A percentile compares a stretch with the other conserved stretches of the same genome.
Evolutionary conservation across 2,329 filamentous ascomycete species (phyloP).

Genomic region (Aspergillus quadrilineatus): DNA sequence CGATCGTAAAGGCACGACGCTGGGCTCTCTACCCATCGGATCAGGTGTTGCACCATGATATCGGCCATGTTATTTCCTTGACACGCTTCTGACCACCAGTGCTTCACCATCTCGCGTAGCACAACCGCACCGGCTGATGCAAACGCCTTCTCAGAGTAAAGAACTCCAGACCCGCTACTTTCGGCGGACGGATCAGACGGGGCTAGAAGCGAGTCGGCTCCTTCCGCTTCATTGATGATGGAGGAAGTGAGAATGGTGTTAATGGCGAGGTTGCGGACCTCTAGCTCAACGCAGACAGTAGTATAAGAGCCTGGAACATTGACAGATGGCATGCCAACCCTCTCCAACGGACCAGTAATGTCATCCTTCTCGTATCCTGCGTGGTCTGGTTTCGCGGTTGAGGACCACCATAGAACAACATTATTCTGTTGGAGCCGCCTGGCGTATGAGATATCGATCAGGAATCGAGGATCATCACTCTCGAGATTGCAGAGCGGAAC

Average conservation of each 20-base stretch:
- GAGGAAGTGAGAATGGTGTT: conserved; percentile 97
- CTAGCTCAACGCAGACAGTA: conserved; percentile 93
- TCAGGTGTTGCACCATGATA: conserved; percentile 93
- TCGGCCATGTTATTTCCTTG: conserved; percentile 91
- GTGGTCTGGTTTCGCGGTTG: conserved; percentile 82
- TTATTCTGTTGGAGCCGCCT: conserved; percentile 85
- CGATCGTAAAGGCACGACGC: conserved; percentile 94
- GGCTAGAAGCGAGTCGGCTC: conserved; percentile 82
- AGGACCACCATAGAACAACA: conserved; percentile 96
- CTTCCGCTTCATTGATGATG: conserved; percentile 93
- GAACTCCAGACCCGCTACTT: conserved; percentile 62
- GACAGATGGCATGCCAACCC: conserved; percentile 84
- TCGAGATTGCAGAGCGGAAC: conserved; percentile 95
- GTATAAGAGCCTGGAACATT: conserved; percentile 94
- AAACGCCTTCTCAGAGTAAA: conserved; percentile 87
- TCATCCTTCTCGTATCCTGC: conserved; percentile 95
- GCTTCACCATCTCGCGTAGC: conserved; percentile 95
- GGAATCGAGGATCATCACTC: conserved; percentile 85
- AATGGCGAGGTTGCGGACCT: conserved; percentile 90
- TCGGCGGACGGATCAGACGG: conserved; percentile 65
- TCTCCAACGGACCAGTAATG: conserved; percentile 76
- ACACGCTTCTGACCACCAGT: conserved; percentile 96
- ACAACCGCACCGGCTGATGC: conserved; percentile 88
- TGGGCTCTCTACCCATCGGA: conserved; percentile 94
- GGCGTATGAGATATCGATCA: conserved; percentile 96